phyloP scores from a whole-genome alignment of 768 basidiomycete species.

The Cystobasidium onofrii region DNA sequence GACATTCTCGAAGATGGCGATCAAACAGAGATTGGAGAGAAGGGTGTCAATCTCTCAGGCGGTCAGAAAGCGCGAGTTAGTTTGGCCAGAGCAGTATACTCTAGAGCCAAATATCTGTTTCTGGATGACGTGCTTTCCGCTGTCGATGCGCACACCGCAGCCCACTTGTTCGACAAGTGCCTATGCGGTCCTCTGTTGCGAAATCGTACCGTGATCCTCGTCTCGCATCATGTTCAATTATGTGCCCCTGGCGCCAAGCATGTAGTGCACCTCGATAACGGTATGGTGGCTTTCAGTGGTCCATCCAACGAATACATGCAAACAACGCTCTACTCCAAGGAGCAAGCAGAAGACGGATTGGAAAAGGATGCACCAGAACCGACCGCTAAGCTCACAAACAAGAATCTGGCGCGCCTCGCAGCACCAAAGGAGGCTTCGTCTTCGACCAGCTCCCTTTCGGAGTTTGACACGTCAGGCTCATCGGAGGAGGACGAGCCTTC shows the following conservation, averaged over 20 bases:
- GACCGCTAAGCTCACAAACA: constrained; percentile 6
- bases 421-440: background rate
- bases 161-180: constrained; percentile 57
- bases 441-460: constrained; percentile 27
- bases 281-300: constrained; percentile 34
- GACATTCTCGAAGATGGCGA: constrained; percentile 68
- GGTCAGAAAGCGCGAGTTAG: constrained; percentile 49
- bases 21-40: constrained; percentile 51
- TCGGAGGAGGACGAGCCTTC: constrained; percentile 33
- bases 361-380: constrained; percentile 9
- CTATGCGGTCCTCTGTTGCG: constrained; percentile 66
- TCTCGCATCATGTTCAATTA: constrained; percentile 89
- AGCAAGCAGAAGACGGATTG: constrained; percentile 34
- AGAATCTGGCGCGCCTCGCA: constrained; percentile 25
- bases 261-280: constrained; percentile 46
- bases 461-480: constrained; percentile 32
- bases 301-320: constrained; percentile 29
- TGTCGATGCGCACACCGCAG: constrained; percentile 55
- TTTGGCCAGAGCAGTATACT: constrained; percentile 31
- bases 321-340: constrained; percentile 33
- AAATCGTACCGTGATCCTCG: constrained; percentile 73
- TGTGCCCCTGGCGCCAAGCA: constrained; percentile 68
- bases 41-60: constrained; percentile 34
- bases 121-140: constrained; percentile 38
- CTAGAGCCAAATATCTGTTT: constrained; percentile 5